Evolutionary conservation across 345 rosid genomes (phyloP).

Genomic region (Lepidium sativum): DNA sequence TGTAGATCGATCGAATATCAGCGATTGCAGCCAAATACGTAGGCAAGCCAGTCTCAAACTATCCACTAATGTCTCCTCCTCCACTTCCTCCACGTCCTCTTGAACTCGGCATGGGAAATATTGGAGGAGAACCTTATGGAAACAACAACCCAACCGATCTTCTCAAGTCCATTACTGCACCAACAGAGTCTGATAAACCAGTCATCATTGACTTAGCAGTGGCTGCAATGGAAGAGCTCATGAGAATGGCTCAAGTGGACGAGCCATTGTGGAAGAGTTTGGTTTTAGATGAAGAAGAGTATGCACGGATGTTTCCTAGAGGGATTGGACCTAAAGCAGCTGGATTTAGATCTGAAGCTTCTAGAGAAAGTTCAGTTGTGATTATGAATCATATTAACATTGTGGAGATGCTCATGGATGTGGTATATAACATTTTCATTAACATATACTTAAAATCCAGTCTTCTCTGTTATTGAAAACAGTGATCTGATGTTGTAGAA

Average conservation of each 20-base stretch:
- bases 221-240: constrained; percentile 88
- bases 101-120: constrained; percentile 56
- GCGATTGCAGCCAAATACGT: constrained; percentile 92
- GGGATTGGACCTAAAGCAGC: constrained; percentile 68
- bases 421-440: constrained; percentile 29
- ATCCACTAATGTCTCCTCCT: constrained; percentile 59
- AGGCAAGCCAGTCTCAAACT: constrained; percentile 81
- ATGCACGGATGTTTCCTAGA: constrained; percentile 54
- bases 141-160: constrained; percentile 52
- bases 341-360: constrained; percentile 72
- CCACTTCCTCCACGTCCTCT: constrained; percentile 49
- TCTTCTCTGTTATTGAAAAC: not conserved
- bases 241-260: constrained; percentile 76
- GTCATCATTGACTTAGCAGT: constrained; percentile 80
- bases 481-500: constrained; percentile 31
- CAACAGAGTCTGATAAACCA: constrained; percentile 71
- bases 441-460: not conserved
- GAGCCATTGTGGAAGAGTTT: constrained; percentile 62
- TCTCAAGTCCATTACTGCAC: constrained; percentile 48
- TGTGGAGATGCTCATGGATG: constrained; percentile 90
- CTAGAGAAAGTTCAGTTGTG: constrained; percentile 66
- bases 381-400: constrained; percentile 83
- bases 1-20: constrained; percentile 80
- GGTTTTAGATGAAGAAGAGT: constrained; percentile 64
- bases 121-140: constrained; percentile 60